These are phyloP conservation scores for Phaeoacremonium minimum DNA, from an alignment of 2,329 filamentous ascomycete species.

Conservation along the genomic window DNA sequence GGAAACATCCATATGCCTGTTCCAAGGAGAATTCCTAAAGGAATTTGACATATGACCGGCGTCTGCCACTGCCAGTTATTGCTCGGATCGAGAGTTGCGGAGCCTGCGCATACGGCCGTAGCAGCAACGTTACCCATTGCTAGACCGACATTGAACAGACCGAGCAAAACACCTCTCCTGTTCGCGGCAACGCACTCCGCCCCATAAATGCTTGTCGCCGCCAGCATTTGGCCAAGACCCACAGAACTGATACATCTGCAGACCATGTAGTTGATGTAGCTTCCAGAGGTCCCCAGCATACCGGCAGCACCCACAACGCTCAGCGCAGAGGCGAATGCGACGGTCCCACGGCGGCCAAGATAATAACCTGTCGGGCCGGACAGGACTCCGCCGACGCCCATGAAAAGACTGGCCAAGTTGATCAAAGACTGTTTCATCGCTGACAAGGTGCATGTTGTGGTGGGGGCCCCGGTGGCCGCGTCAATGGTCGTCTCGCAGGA, in stretches of 20 bases:
- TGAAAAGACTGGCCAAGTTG: slow-evolving; percentile 18
- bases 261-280: slow-evolving; percentile 18
- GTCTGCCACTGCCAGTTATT: slow-evolving; percentile 24
- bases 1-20: slow-evolving; percentile 14
- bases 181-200: slow-evolving; percentile 17
- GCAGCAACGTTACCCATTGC: slow-evolving; percentile 19
- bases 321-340: slow-evolving; percentile 17
- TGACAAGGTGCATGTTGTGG: slow-evolving; percentile 14
- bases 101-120: slow-evolving; percentile 12
- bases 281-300: slow-evolving; percentile 17
- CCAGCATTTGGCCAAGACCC: slow-evolving; percentile 15
- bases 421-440: slow-evolving; percentile 21
- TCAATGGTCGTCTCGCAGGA: slow-evolving; percentile 8
- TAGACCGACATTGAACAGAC: slow-evolving; percentile 18
- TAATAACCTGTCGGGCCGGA: slow-evolving; percentile 13
- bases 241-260: slow-evolving; percentile 18
- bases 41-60: slow-evolving; percentile 22
- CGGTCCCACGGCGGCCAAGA: slow-evolving; percentile 14
- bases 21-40: slow-evolving; percentile 15
- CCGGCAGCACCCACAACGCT: slow-evolving; percentile 18
- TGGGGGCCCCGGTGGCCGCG: slow-evolving; percentile 9
- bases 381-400: slow-evolving; percentile 16
- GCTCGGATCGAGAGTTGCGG: background rate
- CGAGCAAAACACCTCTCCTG: slow-evolving; percentile 16
- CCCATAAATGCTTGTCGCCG: slow-evolving; percentile 14